These are phyloP conservation scores for Epichloe gansuensis DNA, from an alignment of 2,329 filamentous ascomycete species.

Conservation along the genomic window DNA sequence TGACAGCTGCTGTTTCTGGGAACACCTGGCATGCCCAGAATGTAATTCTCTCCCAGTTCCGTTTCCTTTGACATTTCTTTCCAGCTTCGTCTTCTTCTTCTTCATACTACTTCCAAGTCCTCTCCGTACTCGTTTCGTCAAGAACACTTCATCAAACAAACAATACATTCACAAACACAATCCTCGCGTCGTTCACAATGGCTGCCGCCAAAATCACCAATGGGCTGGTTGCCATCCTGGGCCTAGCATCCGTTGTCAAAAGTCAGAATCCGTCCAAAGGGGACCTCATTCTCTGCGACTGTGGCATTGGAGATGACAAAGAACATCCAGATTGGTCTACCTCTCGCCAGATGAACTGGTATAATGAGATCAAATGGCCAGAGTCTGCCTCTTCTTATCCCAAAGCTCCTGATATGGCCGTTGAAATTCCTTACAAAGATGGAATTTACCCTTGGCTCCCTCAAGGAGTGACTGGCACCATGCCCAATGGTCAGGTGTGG, in stretches of 20 bases:
- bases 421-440: slow-evolving; percentile 25
- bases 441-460: slow-evolving; percentile 28
- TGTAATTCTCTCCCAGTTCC: background rate
- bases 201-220: slow-evolving; percentile 11
- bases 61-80: background rate
- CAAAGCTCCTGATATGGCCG: slow-evolving; percentile 23
- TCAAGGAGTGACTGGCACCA: slow-evolving; percentile 23
- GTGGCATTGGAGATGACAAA: slow-evolving; percentile 29
- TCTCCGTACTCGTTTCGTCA: background rate
- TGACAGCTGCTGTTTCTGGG: background rate
- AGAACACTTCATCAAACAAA: background rate
- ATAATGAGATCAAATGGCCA: slow-evolving; percentile 25
- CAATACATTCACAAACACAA: background rate
- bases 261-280: slow-evolving; percentile 19
- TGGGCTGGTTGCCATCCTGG: slow-evolving; percentile 11
- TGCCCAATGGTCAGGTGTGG: slow-evolving; percentile 28
- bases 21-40: background rate
- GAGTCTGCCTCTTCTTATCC: slow-evolving; percentile 21
- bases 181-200: slow-evolving; percentile 10
- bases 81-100: background rate
- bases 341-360: slow-evolving; percentile 32
- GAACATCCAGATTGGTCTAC: slow-evolving; percentile 27
- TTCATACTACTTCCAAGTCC: background rate
- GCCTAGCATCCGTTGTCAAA: slow-evolving; percentile 11
- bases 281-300: slow-evolving; percentile 28